Evolutionary conservation across 2,329 filamentous ascomycete species (phyloP).

Genomic region (Phyllosticta capitalensis): DNA sequence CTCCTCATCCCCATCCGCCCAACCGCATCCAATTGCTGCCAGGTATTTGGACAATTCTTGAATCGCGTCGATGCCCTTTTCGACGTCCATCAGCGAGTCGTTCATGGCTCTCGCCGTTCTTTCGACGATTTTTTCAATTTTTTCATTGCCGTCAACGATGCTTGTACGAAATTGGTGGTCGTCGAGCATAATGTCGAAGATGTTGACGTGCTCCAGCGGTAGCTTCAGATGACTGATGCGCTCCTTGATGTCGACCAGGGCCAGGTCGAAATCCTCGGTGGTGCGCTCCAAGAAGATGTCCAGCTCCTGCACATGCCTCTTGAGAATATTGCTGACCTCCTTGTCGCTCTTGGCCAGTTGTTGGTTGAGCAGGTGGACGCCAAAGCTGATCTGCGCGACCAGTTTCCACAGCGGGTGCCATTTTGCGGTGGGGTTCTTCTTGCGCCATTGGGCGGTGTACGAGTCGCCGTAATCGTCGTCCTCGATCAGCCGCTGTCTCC

Average conservation of each 20-base stretch:
- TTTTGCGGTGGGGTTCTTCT: constrained; percentile 57
- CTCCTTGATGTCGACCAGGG: constrained; percentile 67
- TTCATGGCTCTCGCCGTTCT: constrained; percentile 67
- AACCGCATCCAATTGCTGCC: constrained; percentile 51
- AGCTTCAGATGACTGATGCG: constrained; percentile 72
- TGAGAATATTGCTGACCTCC: constrained; percentile 80
- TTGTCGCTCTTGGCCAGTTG: constrained; percentile 79
- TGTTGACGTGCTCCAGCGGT: constrained; percentile 69
- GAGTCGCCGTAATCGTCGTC: constrained; percentile 60
- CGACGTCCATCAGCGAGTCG: constrained; percentile 68
- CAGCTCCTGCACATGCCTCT: constrained; percentile 86
- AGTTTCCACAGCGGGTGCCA: constrained; percentile 87
- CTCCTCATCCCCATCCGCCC: constrained; percentile 48
- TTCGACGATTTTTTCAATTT: constrained; percentile 81
- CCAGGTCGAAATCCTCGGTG: constrained; percentile 73
- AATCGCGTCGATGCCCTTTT: constrained; percentile 66
- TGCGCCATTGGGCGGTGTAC: constrained; percentile 66
- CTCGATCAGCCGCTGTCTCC: constrained; percentile 43
- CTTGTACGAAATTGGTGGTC: constrained; percentile 73
- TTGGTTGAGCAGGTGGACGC: constrained; percentile 77
- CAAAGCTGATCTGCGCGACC: constrained; percentile 85
- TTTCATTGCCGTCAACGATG: constrained; percentile 78
- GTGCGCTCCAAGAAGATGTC: constrained; percentile 83
- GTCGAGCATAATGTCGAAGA: constrained; percentile 81
- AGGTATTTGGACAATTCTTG: constrained; percentile 71